Base-by-base conservation (phyloP, 768 basidiomycete species). In the Podaxis rugospora region DNA sequence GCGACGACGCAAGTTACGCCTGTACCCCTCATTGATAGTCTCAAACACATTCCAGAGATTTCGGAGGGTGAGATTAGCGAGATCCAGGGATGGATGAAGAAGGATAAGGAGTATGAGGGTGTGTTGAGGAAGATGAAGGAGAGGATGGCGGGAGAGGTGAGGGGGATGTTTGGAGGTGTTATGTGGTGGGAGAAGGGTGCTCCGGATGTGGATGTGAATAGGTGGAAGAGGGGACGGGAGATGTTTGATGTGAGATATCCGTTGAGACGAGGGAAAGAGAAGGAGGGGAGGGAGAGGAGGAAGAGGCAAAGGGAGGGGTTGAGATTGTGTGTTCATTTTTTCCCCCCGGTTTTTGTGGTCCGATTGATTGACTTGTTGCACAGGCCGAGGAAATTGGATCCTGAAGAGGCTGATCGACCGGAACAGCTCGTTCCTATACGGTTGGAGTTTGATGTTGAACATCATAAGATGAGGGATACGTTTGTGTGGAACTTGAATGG, bases 401-500 rank as follows among this genome's bases (percentile, higher is more conserved):
- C 76, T 5, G 80, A 84, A 55, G 80, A 87, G 36, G 83, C 83
- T 4, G 80, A 85, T 65, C 77, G 81, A 27, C 80, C 83, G 11
- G 97, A 99, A 69, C 81, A 86, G 66, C 88, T 99, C 27, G 89
- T 98, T 3, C 97, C 97, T 2, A 89, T 99, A 42, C 86, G 97
- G n/a, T 78, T 99, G 55, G 97, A 99, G 72, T 88, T 98, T 67
- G 97, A 99, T 67, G 89, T 95, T 51, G 97, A 98, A 59, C 90
- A 92, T 68, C 88, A 92, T 69, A 92, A 89, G 75, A 88, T 98
- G 80, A 85, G 94, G 27, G 97, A 99, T 70, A 94, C 96, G 0
- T 98, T 98, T 74, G 84, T 97, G 49, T 99, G 96, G 97, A 97
- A 99, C 68, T 74, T 95, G 49, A 90, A 90, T 65, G 96, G 95